These are phyloP conservation scores for Mucor sp. DNA, from an alignment of 371 early-diverging fungal genomes.

Conservation along the genomic window DNA sequence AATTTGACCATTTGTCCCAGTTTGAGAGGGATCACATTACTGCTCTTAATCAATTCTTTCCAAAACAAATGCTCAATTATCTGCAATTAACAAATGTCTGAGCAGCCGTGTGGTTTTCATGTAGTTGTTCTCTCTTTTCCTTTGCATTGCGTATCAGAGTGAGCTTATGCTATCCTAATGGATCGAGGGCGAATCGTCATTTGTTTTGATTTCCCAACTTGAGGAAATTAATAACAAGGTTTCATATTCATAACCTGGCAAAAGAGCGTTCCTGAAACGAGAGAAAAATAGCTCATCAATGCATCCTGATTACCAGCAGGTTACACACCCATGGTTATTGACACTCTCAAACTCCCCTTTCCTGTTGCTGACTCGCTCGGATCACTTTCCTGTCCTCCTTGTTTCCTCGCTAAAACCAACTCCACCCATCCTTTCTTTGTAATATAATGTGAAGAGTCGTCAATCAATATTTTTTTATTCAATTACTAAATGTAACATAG, in stretches of 20 bases:
- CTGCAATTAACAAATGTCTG: background rate
- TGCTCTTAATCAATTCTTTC: background rate
- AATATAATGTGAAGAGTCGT: conserved; percentile 4
- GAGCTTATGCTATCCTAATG: background rate
- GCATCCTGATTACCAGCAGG: background rate
- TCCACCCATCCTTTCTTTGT: background rate
- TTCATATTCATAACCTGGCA: background rate
- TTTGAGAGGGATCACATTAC: background rate
- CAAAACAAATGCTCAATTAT: background rate
- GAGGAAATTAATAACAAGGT: background rate
- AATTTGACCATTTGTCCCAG: background rate
- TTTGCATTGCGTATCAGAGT: background rate
- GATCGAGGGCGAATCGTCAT: background rate
- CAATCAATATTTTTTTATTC: background rate
- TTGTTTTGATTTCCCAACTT: background rate
- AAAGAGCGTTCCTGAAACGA: background rate
- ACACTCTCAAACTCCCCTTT: background rate
- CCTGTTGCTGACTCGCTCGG: conserved; percentile 1
- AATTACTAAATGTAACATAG: background rate
- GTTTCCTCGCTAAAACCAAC: background rate
- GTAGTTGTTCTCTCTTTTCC: background rate
- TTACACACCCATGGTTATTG: background rate
- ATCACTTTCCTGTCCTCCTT: background rate
- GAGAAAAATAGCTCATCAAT: background rate
- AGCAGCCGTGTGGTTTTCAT: background rate